Percentiles rank a stretch among this genome's conserved stretches.
These are phyloP conservation scores for Hemisphaericaspora xylofermentans DNA, from an alignment of 1,139 yeast species.

Conservation along the genomic window DNA sequence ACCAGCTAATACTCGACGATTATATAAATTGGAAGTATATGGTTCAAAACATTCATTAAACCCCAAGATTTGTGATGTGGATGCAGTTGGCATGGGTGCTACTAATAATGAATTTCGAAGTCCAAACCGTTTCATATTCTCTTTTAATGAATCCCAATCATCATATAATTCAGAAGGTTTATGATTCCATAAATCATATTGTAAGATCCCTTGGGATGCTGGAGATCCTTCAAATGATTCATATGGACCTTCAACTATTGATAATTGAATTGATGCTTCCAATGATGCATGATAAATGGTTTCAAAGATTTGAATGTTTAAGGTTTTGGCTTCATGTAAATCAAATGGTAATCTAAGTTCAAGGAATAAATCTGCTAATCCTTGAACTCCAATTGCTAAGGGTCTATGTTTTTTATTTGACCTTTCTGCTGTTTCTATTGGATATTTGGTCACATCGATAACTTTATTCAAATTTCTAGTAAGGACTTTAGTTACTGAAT, in stretches of 20 bases:
- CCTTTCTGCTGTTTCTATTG: constrained; percentile 64
- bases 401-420: constrained; percentile 83
- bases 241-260: constrained; percentile 64
- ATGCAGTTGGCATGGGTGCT: constrained; percentile 96
- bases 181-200: constrained; percentile 78
- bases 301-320: constrained; percentile 81
- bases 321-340: constrained; percentile 63
- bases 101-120: constrained; percentile 78
- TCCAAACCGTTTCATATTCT: constrained; percentile 59
- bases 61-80: constrained; percentile 88
- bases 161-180: constrained; percentile 68
- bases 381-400: constrained; percentile 87
- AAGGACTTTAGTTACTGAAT: constrained; percentile 70
- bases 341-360: constrained; percentile 78
- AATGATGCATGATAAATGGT: constrained; percentile 87
- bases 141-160: constrained; percentile 73
- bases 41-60: constrained; percentile 93
- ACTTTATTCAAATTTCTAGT: constrained; percentile 72
- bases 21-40: constrained; percentile 81
- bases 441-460: constrained; percentile 78
- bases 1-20: constrained; percentile 84
- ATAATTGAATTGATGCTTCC: constrained; percentile 77
- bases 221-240: constrained; percentile 76
- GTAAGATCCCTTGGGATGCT: constrained; percentile 74
- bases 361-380: constrained; percentile 84